These are phyloP conservation scores for Cyberlindnera meyerae DNA, from an alignment of 805 yeast species.

Conservation along the genomic window DNA sequence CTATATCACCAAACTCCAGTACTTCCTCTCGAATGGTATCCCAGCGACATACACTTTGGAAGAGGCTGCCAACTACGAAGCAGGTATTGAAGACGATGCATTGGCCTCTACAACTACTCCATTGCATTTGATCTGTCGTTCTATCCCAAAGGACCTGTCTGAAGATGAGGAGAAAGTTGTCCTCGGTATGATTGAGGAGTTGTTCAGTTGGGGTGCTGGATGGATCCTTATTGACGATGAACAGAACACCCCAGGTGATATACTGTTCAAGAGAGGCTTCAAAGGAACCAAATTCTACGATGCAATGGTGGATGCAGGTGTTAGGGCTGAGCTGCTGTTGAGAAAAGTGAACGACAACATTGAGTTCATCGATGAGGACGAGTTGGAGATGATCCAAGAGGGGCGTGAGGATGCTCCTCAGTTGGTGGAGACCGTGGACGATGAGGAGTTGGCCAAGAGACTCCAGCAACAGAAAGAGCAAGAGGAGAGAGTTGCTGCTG, in stretches of 20 bases:
- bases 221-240: constrained; percentile 78
- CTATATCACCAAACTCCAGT: constrained; percentile 42
- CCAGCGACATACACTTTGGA: constrained; percentile 82
- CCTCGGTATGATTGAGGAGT: constrained; percentile 49
- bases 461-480: constrained; percentile 10
- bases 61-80: constrained; percentile 58
- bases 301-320: constrained; percentile 74
- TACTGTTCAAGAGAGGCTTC: constrained; percentile 51
- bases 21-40: constrained; percentile 54
- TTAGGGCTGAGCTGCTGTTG: constrained; percentile 77
- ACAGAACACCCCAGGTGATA: constrained; percentile 81
- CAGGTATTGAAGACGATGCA: constrained; percentile 35
- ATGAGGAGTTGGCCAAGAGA: constrained; percentile 1
- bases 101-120: constrained; percentile 65
- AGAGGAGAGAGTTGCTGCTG: constrained; percentile 11
- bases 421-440: constrained; percentile 9
- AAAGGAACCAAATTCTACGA: constrained; percentile 40
- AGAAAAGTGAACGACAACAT: constrained; percentile 61
- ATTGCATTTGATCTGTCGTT: constrained; percentile 60
- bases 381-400: constrained; percentile 20
- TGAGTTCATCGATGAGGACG: constrained; percentile 46
- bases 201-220: constrained; percentile 86
- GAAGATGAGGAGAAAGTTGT: constrained; percentile 42
- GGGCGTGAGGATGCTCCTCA: constrained; percentile 18
- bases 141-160: constrained; percentile 38